Evolutionary conservation across 2,329 filamentous ascomycete species (phyloP).

Genomic region (Drechslerella stenobrocha): DNA sequence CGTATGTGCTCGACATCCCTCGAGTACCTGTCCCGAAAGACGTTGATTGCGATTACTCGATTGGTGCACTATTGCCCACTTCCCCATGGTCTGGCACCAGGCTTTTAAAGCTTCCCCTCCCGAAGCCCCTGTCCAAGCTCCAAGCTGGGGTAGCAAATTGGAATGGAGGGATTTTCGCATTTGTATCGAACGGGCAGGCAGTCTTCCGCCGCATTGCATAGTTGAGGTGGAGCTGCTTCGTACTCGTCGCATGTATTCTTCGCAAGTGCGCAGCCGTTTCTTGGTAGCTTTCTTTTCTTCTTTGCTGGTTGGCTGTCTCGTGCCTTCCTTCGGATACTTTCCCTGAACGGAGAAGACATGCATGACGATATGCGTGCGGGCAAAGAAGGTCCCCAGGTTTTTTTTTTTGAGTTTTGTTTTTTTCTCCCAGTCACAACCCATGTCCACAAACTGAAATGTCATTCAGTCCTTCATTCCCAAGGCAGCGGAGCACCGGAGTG

Average conservation of each 20-base stretch:
- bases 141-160: constrained; percentile 36
- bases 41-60: constrained; percentile 6
- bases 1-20: background rate
- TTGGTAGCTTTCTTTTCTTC: background rate
- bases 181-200: constrained; percentile 23
- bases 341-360: constrained; percentile 43
- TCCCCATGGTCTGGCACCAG: constrained; percentile 46
- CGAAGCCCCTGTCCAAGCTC: constrained; percentile 32
- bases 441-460: constrained; percentile 25
- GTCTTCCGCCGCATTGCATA: background rate
- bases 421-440: background rate
- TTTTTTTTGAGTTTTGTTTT: background rate
- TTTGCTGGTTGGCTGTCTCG: constrained; percentile 4
- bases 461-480: constrained; percentile 17
- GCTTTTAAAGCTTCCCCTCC: constrained; percentile 23
- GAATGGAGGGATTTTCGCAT: constrained; percentile 42
- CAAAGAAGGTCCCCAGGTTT: background rate
- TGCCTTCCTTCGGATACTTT: constrained; percentile 49
- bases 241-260: no score
- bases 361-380: background rate
- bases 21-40: background rate
- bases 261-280: background rate
- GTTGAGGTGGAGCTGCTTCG: background rate
- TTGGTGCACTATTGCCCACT: constrained; percentile 36
- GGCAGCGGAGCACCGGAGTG: constrained; percentile 21